Evolutionary conservation across 2,329 filamentous ascomycete genomes (phyloP).

Genomic region (Beauveria caledonica): DNA sequence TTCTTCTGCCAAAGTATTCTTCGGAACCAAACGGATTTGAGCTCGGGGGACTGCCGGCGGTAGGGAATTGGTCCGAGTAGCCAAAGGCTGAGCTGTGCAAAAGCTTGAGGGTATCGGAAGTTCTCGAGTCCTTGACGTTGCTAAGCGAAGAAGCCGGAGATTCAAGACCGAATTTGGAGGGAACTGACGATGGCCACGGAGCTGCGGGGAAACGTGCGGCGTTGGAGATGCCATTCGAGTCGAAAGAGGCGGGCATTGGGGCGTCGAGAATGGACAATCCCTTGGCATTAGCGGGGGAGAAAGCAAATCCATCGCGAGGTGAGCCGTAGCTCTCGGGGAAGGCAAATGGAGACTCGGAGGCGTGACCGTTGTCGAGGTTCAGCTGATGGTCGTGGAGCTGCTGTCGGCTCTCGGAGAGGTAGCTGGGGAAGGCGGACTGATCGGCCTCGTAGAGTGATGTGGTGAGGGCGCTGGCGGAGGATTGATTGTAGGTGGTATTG

Average conservation of each 20-base stretch:
- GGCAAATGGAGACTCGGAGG: slow-evolving; percentile 50
- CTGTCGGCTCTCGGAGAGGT: slow-evolving; percentile 32
- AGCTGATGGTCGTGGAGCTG: slow-evolving; percentile 39
- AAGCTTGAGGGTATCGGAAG: slow-evolving; percentile 56
- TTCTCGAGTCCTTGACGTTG: slow-evolving; percentile 50
- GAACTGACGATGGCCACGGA: slow-evolving; percentile 85
- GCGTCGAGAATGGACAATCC: slow-evolving; percentile 87
- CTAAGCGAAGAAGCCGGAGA: slow-evolving; percentile 66
- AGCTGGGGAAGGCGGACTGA: slow-evolving; percentile 30
- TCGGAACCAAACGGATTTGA: slow-evolving; percentile 44
- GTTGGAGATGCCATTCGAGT: slow-evolving; percentile 90
- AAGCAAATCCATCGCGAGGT: slow-evolving; percentile 70
- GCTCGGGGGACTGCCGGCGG: slow-evolving; percentile 39
- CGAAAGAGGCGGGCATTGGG: slow-evolving; percentile 86
- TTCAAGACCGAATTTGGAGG: slow-evolving; percentile 83
- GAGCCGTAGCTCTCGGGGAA: slow-evolving; percentile 67
- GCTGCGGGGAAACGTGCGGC: slow-evolving; percentile 71
- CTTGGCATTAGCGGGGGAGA: slow-evolving; percentile 66
- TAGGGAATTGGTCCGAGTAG: slow-evolving; percentile 53
- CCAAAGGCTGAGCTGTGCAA: slow-evolving; percentile 62
- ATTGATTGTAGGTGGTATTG: slow-evolving; percentile 38
- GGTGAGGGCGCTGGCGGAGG: slow-evolving; percentile 62
- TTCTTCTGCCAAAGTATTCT: slow-evolving; percentile 61
- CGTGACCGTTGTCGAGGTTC: slow-evolving; percentile 47
- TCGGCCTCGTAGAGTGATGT: slow-evolving; percentile 40